phyloP scores from a whole-genome alignment of 2,329 filamentous ascomycete species.

The Fusarium cyanostomum region DNA sequence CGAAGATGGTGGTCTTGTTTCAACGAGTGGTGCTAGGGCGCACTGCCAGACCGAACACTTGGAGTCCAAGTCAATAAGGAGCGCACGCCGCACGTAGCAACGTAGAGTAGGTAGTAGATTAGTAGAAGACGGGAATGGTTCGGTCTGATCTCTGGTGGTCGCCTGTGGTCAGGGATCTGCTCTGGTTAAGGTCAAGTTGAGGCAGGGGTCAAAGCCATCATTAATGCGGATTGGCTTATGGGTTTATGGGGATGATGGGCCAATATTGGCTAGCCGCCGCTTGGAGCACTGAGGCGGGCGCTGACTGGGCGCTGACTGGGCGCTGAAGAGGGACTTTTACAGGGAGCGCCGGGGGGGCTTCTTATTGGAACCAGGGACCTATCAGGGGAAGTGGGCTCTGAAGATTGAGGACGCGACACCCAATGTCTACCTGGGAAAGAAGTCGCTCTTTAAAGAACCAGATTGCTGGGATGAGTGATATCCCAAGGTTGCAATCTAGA shows the following conservation, averaged over 20 bases:
- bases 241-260: constrained; percentile 28
- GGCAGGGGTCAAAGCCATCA: constrained; percentile 22
- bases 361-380: constrained; percentile 18
- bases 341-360: constrained; percentile 7
- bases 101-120: background rate
- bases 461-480: background rate
- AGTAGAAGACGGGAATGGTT: constrained; percentile 23
- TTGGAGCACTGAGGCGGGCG: constrained; percentile 2
- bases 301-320: constrained; percentile 3
- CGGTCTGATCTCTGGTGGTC: constrained; percentile 20
- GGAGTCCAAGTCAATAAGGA: constrained; percentile 29
- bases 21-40: constrained; percentile 24
- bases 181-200: constrained; percentile 6
- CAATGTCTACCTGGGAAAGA: constrained; percentile 15
- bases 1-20: constrained; percentile 15
- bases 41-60: constrained; percentile 18
- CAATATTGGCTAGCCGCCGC: constrained; percentile 37
- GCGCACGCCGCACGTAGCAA: constrained; percentile 17
- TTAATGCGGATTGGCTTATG: constrained; percentile 33
- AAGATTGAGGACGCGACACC: constrained; percentile 32
- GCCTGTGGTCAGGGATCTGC: constrained; percentile 25
- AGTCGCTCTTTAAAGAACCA: background rate
- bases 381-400: constrained; percentile 32
- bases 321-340: constrained; percentile 8
- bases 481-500: background rate